Percentiles rank a stretch among this genome's conserved stretches.
These are phyloP conservation scores for Amanita rimosa DNA, from an alignment of 768 basidiomycete genomes.

Conservation along the genomic window DNA sequence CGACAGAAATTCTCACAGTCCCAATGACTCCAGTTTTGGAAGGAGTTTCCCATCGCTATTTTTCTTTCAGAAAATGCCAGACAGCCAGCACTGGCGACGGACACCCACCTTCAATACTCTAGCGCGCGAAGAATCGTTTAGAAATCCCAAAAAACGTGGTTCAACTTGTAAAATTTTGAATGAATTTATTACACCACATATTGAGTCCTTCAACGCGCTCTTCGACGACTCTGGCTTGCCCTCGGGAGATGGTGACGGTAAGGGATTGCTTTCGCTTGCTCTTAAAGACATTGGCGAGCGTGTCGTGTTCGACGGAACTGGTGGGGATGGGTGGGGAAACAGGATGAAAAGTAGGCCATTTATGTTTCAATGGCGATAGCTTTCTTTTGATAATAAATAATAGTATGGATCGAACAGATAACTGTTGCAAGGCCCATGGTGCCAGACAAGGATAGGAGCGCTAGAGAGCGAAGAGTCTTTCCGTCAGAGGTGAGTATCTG, in stretches of 20 bases:
- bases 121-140: conserved; percentile 66
- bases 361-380: neutral
- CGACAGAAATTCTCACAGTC: conserved; percentile 2
- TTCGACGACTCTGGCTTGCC: conserved; percentile 88
- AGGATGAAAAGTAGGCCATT: conserved; percentile 64
- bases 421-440: conserved; percentile 80
- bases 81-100: conserved; percentile 18
- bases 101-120: conserved; percentile 72
- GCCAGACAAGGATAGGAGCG: conserved; percentile 67
- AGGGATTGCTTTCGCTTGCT: conserved; percentile 68
- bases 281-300: conserved; percentile 81
- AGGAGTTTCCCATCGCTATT: neutral
- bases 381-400: conserved; percentile 7
- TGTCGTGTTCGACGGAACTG: conserved; percentile 82
- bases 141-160: conserved; percentile 56
- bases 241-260: conserved; percentile 61
- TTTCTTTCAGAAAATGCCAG: conserved; percentile 32
- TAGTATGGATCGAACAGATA: conserved; percentile 89
- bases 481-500: conserved; percentile 65
- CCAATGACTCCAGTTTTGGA: neutral
- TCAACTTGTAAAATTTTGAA: conserved; percentile 75
- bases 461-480: conserved; percentile 68
- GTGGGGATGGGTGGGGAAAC: conserved; percentile 62
- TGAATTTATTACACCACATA: conserved; percentile 87
- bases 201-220: conserved; percentile 93